These are phyloP conservation scores for Alternaria sp. DNA, from an alignment of 2,329 filamentous ascomycete species.

Conservation along the genomic window DNA sequence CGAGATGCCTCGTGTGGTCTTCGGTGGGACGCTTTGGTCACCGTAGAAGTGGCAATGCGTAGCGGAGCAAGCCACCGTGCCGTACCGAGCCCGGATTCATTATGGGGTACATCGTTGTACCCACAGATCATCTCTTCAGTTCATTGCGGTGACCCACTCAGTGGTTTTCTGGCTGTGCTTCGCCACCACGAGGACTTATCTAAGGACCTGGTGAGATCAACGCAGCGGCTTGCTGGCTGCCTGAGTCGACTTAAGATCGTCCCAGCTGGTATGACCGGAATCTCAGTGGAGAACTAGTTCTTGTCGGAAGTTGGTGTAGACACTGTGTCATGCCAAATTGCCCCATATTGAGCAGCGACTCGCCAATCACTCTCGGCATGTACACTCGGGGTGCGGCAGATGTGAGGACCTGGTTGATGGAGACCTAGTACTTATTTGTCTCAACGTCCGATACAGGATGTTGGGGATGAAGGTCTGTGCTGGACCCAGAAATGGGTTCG, in stretches of 20 bases:
- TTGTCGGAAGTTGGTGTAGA: not conserved
- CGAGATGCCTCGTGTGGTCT: not conserved
- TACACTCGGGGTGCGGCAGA: not conserved
- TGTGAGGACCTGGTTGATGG: not conserved
- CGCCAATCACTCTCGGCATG: not conserved
- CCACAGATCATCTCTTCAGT: slow-evolving; percentile 4
- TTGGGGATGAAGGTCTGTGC: slow-evolving; percentile 12
- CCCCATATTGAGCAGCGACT: not conserved
- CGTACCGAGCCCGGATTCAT: slow-evolving; percentile 14
- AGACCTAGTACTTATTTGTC: not conserved
- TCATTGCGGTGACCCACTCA: not conserved
- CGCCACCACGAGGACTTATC: not conserved
- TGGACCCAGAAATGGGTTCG: slow-evolving; percentile 14
- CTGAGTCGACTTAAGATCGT: not conserved
- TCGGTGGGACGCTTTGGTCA: not conserved
- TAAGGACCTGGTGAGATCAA: not conserved
- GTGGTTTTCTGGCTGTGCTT: not conserved
- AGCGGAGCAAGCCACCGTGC: slow-evolving; percentile 11
- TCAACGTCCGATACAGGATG: not conserved
- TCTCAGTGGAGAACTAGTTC: not conserved
- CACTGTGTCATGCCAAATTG: not conserved
- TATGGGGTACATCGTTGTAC: slow-evolving; percentile 5
- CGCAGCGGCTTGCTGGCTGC: not conserved
- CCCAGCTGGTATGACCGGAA: not conserved
- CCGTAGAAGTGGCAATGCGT: not conserved